phyloP scores from a whole-genome alignment of 139 green algal species.

The Bryopsis sp. region DNA sequence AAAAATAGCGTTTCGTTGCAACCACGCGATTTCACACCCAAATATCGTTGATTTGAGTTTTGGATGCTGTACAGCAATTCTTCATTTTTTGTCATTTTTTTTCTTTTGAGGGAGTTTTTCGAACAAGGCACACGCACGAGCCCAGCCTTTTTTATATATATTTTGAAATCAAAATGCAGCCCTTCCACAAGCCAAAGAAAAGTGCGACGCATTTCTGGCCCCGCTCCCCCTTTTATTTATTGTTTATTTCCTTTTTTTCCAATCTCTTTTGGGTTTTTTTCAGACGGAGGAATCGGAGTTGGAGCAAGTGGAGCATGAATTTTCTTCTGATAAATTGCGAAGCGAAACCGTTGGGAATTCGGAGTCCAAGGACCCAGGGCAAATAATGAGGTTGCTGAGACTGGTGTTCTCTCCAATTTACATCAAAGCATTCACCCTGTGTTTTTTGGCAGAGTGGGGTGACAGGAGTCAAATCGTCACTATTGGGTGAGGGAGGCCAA shows the following conservation, averaged over 20 bases:
- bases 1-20: too few species aligned
- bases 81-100: too few species aligned
- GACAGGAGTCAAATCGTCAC: conserved; percentile 96
- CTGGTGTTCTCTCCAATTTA: conserved; percentile 78
- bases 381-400: conserved; percentile 27
- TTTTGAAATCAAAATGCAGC: too few species aligned
- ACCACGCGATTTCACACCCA: too few species aligned
- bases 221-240: background rate
- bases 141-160: too few species aligned
- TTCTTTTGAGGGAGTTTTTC: too few species aligned
- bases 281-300: conserved; percentile 54
- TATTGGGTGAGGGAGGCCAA: conserved; percentile 46
- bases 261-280: background rate
- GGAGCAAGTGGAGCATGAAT: conserved; percentile 57
- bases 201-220: too few species aligned
- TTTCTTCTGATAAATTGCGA: conserved; percentile 19
- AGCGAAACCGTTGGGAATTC: conserved; percentile 18
- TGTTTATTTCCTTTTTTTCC: background rate
- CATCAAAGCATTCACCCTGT: conserved; percentile 92
- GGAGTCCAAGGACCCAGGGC: background rate
- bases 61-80: too few species aligned
- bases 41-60: too few species aligned
- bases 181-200: too few species aligned
- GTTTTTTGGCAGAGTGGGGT: conserved; percentile 97
- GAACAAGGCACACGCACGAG: too few species aligned